Evolutionary conservation across 495 filamentous ascomycete genomes (phyloP).

Genomic region (Lophiotrema nucula): DNA sequence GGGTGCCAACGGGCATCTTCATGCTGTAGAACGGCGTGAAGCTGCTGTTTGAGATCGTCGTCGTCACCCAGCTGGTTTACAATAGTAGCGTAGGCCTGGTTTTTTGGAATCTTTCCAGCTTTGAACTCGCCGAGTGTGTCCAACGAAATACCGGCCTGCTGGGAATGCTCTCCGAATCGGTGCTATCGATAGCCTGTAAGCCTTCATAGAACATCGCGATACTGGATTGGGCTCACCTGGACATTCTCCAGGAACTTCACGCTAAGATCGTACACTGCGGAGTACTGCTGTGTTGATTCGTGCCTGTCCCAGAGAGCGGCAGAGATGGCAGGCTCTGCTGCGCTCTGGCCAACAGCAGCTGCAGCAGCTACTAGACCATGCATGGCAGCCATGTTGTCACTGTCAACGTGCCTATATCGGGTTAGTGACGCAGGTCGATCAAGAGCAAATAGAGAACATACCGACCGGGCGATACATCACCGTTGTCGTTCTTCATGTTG

Average conservation of each 20-base stretch:
- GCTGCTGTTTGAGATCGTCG: not conserved
- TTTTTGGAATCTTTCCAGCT: not conserved
- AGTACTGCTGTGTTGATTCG: no score
- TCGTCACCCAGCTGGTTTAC: not conserved
- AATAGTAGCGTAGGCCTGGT: slow-evolving; percentile 1
- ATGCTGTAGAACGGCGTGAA: not conserved
- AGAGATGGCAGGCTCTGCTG: no score
- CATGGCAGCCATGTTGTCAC: no score
- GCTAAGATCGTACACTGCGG: not conserved
- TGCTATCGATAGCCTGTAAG: not conserved
- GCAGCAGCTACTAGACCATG: no score
- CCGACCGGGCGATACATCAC: no score
- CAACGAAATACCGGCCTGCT: not conserved
- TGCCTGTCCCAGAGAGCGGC: no score
- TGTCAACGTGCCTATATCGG: no score
- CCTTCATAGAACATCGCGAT: no score
- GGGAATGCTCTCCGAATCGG: slow-evolving; percentile 7
- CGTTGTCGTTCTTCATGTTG: no score
- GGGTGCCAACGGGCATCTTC: not conserved
- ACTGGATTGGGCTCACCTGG: not conserved
- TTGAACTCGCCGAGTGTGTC: slow-evolving; percentile 3
- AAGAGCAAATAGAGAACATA: no score
- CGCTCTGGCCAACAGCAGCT: no score
- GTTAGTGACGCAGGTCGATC: no score
- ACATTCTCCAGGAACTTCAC: slow-evolving; percentile 1